These are phyloP conservation scores for Orobanche coerulescens DNA, from an alignment of 257 asterid species.

Conservation along the genomic window DNA sequence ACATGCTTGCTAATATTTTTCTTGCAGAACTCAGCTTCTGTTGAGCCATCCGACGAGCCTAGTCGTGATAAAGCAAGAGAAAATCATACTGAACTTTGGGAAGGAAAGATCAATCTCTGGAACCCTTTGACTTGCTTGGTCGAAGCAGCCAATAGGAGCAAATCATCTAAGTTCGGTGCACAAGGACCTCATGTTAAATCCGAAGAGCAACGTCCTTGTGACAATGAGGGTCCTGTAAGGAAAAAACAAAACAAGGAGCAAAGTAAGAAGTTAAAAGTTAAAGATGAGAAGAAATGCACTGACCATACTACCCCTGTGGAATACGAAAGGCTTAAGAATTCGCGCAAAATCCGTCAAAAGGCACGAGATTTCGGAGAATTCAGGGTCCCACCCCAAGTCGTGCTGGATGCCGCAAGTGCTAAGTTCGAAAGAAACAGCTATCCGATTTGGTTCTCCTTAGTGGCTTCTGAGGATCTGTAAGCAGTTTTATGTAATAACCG, in stretches of 20 bases:
- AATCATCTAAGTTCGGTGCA: slow-evolving; percentile 44
- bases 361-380: slow-evolving; percentile 35
- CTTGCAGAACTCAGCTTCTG: slow-evolving; percentile 46
- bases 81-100: slow-evolving; percentile 34
- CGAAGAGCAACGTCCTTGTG: slow-evolving; percentile 39
- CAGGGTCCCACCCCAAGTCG: slow-evolving; percentile 51
- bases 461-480: slow-evolving; percentile 63
- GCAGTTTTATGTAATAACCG: slow-evolving; percentile 29
- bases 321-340: slow-evolving; percentile 51
- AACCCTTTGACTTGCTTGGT: slow-evolving; percentile 75
- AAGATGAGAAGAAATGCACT: slow-evolving; percentile 34
- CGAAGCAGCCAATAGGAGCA: slow-evolving; percentile 73
- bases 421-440: slow-evolving; percentile 37
- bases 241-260: slow-evolving; percentile 45
- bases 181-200: slow-evolving; percentile 46
- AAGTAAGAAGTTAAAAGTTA: slow-evolving; percentile 36
- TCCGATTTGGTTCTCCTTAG: slow-evolving; percentile 89
- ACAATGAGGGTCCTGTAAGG: slow-evolving; percentile 37
- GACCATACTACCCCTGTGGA: slow-evolving; percentile 35
- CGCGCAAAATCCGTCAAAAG: slow-evolving; percentile 44
- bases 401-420: slow-evolving; percentile 49
- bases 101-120: slow-evolving; percentile 59
- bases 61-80: slow-evolving; percentile 41
- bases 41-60: slow-evolving; percentile 42
- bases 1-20: slow-evolving; percentile 18